Conservation (phyloP, 1,284 basidiomycete genomes). For the Malassezia nana region DNA sequence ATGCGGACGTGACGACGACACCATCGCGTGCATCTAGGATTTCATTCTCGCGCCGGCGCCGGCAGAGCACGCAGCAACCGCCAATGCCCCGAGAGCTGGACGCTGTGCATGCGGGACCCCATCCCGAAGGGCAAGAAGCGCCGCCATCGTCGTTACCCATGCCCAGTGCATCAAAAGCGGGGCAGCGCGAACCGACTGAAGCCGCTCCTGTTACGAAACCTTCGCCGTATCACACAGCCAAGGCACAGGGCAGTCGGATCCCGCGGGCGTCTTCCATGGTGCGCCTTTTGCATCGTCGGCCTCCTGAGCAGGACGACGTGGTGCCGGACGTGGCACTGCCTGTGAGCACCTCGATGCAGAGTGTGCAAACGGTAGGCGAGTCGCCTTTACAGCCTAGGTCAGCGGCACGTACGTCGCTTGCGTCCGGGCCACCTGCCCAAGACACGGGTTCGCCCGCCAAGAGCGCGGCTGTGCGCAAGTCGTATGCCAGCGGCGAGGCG, state of each 20-base stretch:
- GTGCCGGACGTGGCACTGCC: neutral
- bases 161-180: neutral
- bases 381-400: neutral
- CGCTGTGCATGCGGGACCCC: neutral
- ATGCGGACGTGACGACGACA: neutral
- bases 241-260: constrained; percentile 17
- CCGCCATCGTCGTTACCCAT: neutral
- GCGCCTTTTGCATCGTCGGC: constrained; percentile 10
- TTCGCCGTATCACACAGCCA: constrained; percentile 16
- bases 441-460: constrained; percentile 2
- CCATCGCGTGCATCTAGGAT: constrained; percentile 9
- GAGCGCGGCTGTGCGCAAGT: constrained; percentile 8
- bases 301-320: neutral
- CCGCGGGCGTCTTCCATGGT: constrained; percentile 16
- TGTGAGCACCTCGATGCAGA: constrained; percentile 17
- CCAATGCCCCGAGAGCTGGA: neutral
- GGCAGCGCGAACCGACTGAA: neutral
- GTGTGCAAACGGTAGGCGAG: neutral
- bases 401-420: neutral
- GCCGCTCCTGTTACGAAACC: neutral
- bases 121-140: neutral
- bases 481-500: constrained; percentile 6
- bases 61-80: constrained; percentile 8
- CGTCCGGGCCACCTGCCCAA: neutral
- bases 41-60: constrained; percentile 9